Evolutionary conservation across 2,329 filamentous ascomycete species (phyloP), one percentile per base, ranked within the genome.

Genomic region (Helminthosporium solani): DNA sequence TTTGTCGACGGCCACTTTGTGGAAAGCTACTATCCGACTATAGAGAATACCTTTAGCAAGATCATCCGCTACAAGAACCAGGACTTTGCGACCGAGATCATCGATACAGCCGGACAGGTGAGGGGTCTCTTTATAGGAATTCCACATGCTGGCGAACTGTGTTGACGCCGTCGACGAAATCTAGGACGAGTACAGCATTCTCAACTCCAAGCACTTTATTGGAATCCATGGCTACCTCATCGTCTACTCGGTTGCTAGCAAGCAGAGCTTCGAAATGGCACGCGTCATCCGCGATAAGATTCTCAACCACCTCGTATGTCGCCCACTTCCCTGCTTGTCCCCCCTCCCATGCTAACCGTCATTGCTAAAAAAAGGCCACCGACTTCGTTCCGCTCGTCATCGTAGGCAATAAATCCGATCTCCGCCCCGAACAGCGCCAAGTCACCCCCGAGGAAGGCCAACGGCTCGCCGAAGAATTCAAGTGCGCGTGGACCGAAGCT

Each of bases 211-310:
- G 76, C 92, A 97, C 70, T 97, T 97, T 65, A 97, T 99, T 70
- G 94, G 94, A 53, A 97, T 97, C 58, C 94, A 99, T 76, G 94
- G 94, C 46, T 99, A 97, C 73, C 90, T 99, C 82, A 86, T 99
- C 50, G 92, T 96, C 39, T 99, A 99, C 74, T 96, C 91, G n/a
- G 91, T 99, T 40, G 88, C 88, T 18, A 96, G 89, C 38, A 85
- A 89, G 64, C 88, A 94, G 61, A 95, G 90, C 8, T 97, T 96
- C 66, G 94, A 99, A 70, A 99, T 97, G 92, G 87, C 96, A 40
- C 84, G 88, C 64, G 90, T 96, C 49, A 96, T 99, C 57, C 81
- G 91, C 20, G 92, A 97, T 70, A 99, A 97, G 80, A 96, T 99
- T 53, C 77, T 99, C 47, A 96, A 96, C 70, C 92, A 97, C 69